Percentiles rank a stretch among this genome's conserved stretches.
phyloP scores from a whole-genome alignment of 2,329 filamentous ascomycete species.

The Neophaeococcomyces mojaviensis region DNA sequence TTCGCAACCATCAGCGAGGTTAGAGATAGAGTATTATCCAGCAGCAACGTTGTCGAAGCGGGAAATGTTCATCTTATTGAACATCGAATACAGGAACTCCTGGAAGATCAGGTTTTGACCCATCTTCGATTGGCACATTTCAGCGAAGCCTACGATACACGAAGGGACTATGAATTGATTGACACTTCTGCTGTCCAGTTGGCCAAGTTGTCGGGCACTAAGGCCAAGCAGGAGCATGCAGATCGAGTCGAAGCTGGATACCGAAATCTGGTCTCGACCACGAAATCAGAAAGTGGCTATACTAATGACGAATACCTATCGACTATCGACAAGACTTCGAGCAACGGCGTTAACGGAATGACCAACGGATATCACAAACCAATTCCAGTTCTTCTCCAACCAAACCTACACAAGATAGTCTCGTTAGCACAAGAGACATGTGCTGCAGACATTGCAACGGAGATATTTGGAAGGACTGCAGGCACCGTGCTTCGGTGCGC shows the following conservation, averaged over 20 bases:
- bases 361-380: neutral
- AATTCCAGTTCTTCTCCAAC: neutral
- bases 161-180: conserved; percentile 1
- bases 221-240: conserved; percentile 3
- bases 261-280: neutral
- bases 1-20: conserved; percentile 55
- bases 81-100: conserved; percentile 1
- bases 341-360: neutral
- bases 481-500: conserved; percentile 1
- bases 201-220: conserved; percentile 4
- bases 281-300: conserved; percentile 1
- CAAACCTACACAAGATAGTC: conserved; percentile 4
- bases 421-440: neutral
- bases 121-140: conserved; percentile 3
- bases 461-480: conserved; percentile 1
- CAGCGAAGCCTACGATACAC: conserved; percentile 3
- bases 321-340: neutral
- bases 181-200: neutral
- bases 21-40: conserved; percentile 18
- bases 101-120: conserved; percentile 1
- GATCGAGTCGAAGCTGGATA: conserved; percentile 1
- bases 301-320: conserved; percentile 2
- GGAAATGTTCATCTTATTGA: neutral
- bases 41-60: neutral
- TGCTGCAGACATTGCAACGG: neutral